These are phyloP conservation scores for Lablab purpureus DNA, from an alignment of 306 rosid species.

Conservation along the genomic window DNA sequence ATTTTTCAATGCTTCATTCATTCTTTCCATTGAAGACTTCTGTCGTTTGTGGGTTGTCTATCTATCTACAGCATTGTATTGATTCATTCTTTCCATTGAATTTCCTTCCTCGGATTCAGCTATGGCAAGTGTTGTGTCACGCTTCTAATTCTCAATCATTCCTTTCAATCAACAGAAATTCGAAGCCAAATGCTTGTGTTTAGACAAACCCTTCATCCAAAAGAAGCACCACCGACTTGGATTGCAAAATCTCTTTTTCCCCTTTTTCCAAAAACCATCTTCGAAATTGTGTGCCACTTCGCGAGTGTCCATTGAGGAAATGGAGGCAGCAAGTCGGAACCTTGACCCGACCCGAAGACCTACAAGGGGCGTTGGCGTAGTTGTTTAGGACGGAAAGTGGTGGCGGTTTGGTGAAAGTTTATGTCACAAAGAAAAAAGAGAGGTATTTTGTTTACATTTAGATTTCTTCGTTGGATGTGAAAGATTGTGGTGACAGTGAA, in stretches of 20 bases:
- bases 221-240: constrained; percentile 45
- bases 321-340: constrained; percentile 40
- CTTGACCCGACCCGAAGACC: constrained; percentile 49
- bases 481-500: constrained; percentile 34
- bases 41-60: neutral
- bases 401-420: constrained; percentile 71
- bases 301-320: constrained; percentile 55
- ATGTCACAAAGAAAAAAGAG: constrained; percentile 61
- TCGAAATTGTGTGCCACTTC: constrained; percentile 56
- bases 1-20: neutral
- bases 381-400: constrained; percentile 79
- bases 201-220: constrained; percentile 47
- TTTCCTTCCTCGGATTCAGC: neutral
- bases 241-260: constrained; percentile 19
- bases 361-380: constrained; percentile 56
- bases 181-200: constrained; percentile 32
- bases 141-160: constrained; percentile 48
- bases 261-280: constrained; percentile 41
- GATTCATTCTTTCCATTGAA: no score
- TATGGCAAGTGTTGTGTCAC: constrained; percentile 65
- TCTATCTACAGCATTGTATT: no score
- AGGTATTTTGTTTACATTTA: constrained; percentile 66
- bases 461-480: constrained; percentile 55
- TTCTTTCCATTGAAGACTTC: neutral
- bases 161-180: constrained; percentile 38